Evolutionary conservation across 2,329 filamentous ascomycete genomes (phyloP).

Genomic region (Penicillium brasilianum): DNA sequence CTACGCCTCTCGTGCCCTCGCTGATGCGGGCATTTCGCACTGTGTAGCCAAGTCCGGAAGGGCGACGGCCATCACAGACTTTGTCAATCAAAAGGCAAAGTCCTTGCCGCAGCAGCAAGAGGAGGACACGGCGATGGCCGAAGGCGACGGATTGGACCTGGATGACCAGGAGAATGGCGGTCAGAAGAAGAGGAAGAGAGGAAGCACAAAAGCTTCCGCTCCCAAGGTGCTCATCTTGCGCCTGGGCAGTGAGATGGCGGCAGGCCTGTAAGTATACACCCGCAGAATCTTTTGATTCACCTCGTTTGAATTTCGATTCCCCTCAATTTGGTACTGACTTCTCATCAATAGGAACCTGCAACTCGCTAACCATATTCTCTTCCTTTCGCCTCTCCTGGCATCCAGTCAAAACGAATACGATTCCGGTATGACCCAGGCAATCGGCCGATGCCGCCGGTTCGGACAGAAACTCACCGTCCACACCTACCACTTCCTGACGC

Average conservation of each 20-base stretch:
- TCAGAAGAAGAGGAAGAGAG: slow-evolving; percentile 38
- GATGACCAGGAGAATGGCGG: background rate
- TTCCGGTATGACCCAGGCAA: slow-evolving; percentile 65
- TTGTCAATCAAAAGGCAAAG: slow-evolving; percentile 18
- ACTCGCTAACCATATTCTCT: slow-evolving; percentile 68
- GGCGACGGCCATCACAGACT: slow-evolving; percentile 3
- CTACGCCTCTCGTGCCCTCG: slow-evolving; percentile 39
- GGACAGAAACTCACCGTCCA: slow-evolving; percentile 63
- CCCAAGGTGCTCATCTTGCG: slow-evolving; percentile 62
- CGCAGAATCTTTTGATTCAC: background rate
- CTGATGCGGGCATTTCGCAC: slow-evolving; percentile 37
- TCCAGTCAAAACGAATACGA: slow-evolving; percentile 60
- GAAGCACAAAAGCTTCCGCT: slow-evolving; percentile 8
- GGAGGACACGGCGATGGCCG: background rate
- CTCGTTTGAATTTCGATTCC: background rate
- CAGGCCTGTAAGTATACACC: slow-evolving; percentile 60
- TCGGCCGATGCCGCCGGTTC: slow-evolving; percentile 64
- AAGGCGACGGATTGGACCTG: background rate
- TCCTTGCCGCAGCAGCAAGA: background rate
- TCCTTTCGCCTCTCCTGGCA: slow-evolving; percentile 61
- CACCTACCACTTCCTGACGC: slow-evolving; percentile 58
- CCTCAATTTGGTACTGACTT: slow-evolving; percentile 16
- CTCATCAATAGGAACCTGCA: slow-evolving; percentile 60
- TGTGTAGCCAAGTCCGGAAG: slow-evolving; percentile 40
- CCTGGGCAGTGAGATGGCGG: slow-evolving; percentile 61